These are phyloP conservation scores for Podospora tetraspora DNA, from an alignment of 495 filamentous ascomycete genomes.

Conservation along the genomic window DNA sequence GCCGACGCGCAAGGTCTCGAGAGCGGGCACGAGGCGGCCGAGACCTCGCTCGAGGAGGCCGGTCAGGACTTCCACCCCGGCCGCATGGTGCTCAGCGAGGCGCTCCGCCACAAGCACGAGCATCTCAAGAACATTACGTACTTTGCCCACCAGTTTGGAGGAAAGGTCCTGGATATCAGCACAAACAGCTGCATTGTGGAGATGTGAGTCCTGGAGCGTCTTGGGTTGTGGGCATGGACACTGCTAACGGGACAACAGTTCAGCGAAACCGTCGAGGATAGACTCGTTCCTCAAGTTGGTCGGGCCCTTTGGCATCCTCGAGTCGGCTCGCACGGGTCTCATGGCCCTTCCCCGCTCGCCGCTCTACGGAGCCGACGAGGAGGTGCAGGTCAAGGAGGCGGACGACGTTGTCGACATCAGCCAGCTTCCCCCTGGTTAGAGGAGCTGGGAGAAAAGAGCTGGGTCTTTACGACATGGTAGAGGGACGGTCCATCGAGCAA, in stretches of 20 bases:
- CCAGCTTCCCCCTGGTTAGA: conserved; percentile 86
- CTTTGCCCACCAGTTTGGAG: conserved; percentile 93
- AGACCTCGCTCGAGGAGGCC: conserved; percentile 33
- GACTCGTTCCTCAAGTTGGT: conserved; percentile 97
- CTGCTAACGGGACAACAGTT: conserved; percentile 46
- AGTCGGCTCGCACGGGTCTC: conserved; percentile 87
- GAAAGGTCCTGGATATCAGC: conserved; percentile 95
- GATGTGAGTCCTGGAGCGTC: conserved; percentile 57
- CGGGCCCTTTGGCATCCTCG: conserved; percentile 91
- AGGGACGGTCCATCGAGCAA: not conserved
- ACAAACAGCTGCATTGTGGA: conserved; percentile 98
- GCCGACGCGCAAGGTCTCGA: conserved; percentile 31
- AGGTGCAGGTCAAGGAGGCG: conserved; percentile 74
- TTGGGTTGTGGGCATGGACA: not conserved
- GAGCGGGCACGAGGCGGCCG: conserved; percentile 30
- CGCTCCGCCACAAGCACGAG: conserved; percentile 91
- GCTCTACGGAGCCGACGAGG: conserved; percentile 66
- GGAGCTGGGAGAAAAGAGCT: conserved; percentile 10
- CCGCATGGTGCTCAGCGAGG: conserved; percentile 76
- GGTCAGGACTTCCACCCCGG: conserved; percentile 79
- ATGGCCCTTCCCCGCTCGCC: conserved; percentile 96
- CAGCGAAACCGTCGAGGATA: conserved; percentile 88
- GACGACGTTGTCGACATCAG: conserved; percentile 89
- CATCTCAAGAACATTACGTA: conserved; percentile 92
- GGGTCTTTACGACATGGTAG: conserved; percentile 6